Conservation (phyloP, 306 rosid genomes). For the Dicorynia guianensis region DNA sequence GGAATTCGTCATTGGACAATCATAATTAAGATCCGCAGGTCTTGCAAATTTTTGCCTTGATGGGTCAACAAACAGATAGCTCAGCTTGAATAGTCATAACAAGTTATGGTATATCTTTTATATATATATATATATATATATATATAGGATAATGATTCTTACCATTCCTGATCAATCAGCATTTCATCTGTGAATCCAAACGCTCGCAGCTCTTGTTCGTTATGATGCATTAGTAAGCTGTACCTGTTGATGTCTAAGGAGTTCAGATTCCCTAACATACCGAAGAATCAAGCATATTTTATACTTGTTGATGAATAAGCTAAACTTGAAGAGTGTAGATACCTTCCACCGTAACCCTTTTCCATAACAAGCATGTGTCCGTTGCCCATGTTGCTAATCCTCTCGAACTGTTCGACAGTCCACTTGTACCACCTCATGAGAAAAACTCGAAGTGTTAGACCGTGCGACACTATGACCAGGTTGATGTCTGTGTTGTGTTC, state of each 20-base stretch:
- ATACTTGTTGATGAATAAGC: too few relatives aligned
- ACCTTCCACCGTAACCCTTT: slow-evolving; percentile 91
- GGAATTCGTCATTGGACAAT: slow-evolving; percentile 81
- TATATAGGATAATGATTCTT: neutral
- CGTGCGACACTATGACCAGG: slow-evolving; percentile 84
- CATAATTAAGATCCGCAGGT: slow-evolving; percentile 88
- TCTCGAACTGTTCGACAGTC: slow-evolving; percentile 83
- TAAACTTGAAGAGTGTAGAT: neutral
- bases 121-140: too few relatives aligned
- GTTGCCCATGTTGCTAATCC: slow-evolving; percentile 69
- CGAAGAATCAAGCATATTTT: too few relatives aligned
- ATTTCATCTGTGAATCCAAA: slow-evolving; percentile 89
- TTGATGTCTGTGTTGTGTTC: slow-evolving; percentile 65
- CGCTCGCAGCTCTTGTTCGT: slow-evolving; percentile 65
- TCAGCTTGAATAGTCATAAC: neutral
- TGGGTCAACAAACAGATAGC: neutral
- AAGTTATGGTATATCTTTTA: neutral
- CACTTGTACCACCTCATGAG: slow-evolving; percentile 97
- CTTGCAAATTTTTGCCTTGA: slow-evolving; percentile 78
- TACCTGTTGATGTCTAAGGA: slow-evolving; percentile 51
- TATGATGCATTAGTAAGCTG: slow-evolving; percentile 70
- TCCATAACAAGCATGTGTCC: slow-evolving; percentile 78
- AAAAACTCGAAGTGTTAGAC: slow-evolving; percentile 83
- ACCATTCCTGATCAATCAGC: slow-evolving; percentile 88
- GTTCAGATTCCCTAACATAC: neutral